A percentile compares a stretch with the other conserved stretches of the same genome.
Evolutionary conservation across 352 stramenopile species (phyloP).

Genomic region (Phytophthora chlamydospora): DNA sequence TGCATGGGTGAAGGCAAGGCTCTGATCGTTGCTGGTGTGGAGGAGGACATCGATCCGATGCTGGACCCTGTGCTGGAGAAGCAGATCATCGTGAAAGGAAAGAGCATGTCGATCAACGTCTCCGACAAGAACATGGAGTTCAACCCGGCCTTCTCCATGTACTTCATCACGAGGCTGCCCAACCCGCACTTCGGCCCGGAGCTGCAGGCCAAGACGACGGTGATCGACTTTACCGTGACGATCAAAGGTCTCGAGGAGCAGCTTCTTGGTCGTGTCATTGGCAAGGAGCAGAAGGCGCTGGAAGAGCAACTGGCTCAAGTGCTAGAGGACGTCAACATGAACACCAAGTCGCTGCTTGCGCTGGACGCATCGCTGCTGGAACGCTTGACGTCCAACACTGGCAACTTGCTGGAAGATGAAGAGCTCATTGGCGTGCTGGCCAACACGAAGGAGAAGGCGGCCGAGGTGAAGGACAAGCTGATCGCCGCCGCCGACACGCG

Average conservation of each 20-base stretch:
- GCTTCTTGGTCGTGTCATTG: slow-evolving; percentile 97
- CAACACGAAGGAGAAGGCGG: slow-evolving; percentile 98
- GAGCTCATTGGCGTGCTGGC: slow-evolving; percentile 98
- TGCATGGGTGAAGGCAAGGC: slow-evolving; percentile 97
- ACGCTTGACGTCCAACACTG: slow-evolving; percentile 96
- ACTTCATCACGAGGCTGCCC: slow-evolving; percentile 98
- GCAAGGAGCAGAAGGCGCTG: slow-evolving; percentile 97
- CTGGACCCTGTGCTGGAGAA: slow-evolving; percentile 97
- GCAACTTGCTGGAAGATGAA: slow-evolving; percentile 98
- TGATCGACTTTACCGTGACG: slow-evolving; percentile 99
- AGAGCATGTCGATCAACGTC: slow-evolving; percentile 97
- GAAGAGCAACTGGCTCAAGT: slow-evolving; percentile 99
- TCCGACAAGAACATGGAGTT: slow-evolving; percentile 99
- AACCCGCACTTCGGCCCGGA: slow-evolving; percentile 98
- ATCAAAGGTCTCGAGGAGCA: slow-evolving; percentile 97
- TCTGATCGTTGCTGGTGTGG: slow-evolving; percentile 94
- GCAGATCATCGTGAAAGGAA: slow-evolving; percentile 96
- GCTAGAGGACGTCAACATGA: slow-evolving; percentile 98
- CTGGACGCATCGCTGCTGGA: slow-evolving; percentile 97
- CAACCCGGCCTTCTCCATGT: slow-evolving; percentile 97
- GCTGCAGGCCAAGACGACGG: slow-evolving; percentile 97
- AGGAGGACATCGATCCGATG: slow-evolving; percentile 99
- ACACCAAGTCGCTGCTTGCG: slow-evolving; percentile 96
- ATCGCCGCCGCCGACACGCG: slow-evolving; percentile 96
- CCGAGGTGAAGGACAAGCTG: slow-evolving; percentile 98